Evolutionary conservation across 495 filamentous ascomycete species (phyloP).

Genomic region (Apiosordaria backusii): DNA sequence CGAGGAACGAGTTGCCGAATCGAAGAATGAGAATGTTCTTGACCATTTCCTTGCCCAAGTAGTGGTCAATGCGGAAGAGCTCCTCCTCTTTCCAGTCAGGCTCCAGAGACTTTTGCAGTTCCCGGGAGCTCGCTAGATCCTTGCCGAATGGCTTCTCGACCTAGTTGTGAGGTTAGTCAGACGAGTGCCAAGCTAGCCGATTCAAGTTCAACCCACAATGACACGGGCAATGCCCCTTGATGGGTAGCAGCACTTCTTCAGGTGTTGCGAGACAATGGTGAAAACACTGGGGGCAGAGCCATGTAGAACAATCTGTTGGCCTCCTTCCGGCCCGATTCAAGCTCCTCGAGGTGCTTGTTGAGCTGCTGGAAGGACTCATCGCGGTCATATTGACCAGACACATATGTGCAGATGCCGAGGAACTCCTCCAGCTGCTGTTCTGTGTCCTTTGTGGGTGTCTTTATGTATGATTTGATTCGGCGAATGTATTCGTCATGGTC

Average conservation of each 20-base stretch:
- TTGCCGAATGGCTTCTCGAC: conserved; percentile 99
- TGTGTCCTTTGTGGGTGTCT: conserved; percentile 96
- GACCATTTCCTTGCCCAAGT: conserved; percentile 99
- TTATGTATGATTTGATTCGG: conserved; percentile 96
- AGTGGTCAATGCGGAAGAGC: conserved; percentile 99
- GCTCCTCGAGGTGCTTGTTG: conserved; percentile 80
- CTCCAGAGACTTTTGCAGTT: conserved; percentile 90
- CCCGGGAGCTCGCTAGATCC: conserved; percentile 88
- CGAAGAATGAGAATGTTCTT: conserved; percentile 99
- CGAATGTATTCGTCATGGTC: conserved; percentile 91
- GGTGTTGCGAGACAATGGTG: conserved; percentile 91
- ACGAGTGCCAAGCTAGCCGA: background rate
- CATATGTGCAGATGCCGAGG: conserved; percentile 80
- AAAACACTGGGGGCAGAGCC: conserved; percentile 98
- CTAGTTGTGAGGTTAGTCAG: conserved; percentile 42
- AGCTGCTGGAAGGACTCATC: conserved; percentile 91
- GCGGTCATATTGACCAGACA: conserved; percentile 95
- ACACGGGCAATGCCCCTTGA: conserved; percentile 82
- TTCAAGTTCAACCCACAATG: conserved; percentile 61
- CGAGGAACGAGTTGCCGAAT: conserved; percentile 99
- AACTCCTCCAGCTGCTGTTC: conserved; percentile 93
- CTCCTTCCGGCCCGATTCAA: conserved; percentile 79
- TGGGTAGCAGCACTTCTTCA: conserved; percentile 97
- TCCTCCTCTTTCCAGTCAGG: conserved; percentile 99
- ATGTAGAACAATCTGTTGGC: conserved; percentile 97